Evolutionary conservation across 179 eudicot species (phyloP).

Genomic region (Monotropa hypopitys): DNA sequence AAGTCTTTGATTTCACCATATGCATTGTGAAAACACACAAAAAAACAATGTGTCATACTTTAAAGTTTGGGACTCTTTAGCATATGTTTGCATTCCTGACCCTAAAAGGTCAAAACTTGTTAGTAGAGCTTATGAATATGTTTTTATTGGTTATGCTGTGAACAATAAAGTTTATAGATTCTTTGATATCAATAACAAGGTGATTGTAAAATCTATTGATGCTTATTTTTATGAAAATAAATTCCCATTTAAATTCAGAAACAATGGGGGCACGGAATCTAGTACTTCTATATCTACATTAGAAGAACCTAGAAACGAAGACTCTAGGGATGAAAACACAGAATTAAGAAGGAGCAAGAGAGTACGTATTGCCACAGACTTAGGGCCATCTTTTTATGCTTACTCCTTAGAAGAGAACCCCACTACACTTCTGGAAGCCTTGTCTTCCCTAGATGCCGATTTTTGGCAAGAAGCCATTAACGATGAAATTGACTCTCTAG

Average conservation of each 20-base stretch:
- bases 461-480: constrained; percentile 5
- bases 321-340: background rate
- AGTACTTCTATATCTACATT: background rate
- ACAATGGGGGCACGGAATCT: background rate
- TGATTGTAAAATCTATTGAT: background rate
- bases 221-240: background rate
- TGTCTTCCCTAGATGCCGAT: background rate
- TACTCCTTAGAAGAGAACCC: background rate
- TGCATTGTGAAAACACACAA: too few relatives aligned
- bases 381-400: constrained; percentile 2
- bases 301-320: background rate
- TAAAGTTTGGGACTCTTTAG: background rate
- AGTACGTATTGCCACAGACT: background rate
- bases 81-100: background rate
- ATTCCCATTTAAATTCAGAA: background rate
- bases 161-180: background rate
- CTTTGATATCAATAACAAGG: background rate
- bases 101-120: background rate
- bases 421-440: background rate
- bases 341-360: background rate
- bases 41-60: too few relatives aligned
- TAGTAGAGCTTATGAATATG: background rate
- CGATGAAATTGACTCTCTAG: constrained; percentile 4
- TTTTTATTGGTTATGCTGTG: background rate
- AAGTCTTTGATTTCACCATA: background rate